These are phyloP conservation scores for Bonia amplexicaulis DNA, from an alignment of 176 grass and related monocot species.

Conservation along the genomic window DNA sequence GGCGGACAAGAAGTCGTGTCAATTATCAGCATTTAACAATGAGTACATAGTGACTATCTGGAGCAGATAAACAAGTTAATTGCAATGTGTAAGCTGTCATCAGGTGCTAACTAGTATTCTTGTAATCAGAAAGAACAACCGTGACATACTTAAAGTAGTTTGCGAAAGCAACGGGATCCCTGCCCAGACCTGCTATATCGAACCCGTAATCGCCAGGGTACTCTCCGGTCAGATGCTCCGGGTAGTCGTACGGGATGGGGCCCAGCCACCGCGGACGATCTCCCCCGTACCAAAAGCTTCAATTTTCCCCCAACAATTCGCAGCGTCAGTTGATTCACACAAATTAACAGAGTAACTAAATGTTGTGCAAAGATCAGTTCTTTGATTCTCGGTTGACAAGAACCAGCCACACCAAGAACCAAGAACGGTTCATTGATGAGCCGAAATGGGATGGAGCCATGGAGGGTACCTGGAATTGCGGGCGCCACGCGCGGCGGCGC, in stretches of 20 bases:
- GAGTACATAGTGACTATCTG: not conserved
- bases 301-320: not conserved
- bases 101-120: not conserved
- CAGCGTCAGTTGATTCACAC: not conserved
- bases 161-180: slow-evolving; percentile 70
- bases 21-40: not conserved
- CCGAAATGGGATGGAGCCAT: no score
- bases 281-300: slow-evolving; percentile 73
- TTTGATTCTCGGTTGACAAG: no score
- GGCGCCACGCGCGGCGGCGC: slow-evolving; percentile 41
- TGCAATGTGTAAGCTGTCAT: not conserved
- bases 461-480: slow-evolving; percentile 40
- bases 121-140: not conserved
- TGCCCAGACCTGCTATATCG: slow-evolving; percentile 77
- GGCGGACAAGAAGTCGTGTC: not conserved
- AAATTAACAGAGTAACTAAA: not conserved
- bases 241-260: slow-evolving; percentile 70
- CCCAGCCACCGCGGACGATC: slow-evolving; percentile 84
- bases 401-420: not conserved
- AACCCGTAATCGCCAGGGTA: slow-evolving; percentile 91
- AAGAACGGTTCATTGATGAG: no score
- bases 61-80: not conserved
- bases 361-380: no score
- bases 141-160: slow-evolving; percentile 87
- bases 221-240: slow-evolving; percentile 63